Evolutionary conservation across 495 filamentous ascomycete species (phyloP).

Genomic region (Aspergillus mulundensis): DNA sequence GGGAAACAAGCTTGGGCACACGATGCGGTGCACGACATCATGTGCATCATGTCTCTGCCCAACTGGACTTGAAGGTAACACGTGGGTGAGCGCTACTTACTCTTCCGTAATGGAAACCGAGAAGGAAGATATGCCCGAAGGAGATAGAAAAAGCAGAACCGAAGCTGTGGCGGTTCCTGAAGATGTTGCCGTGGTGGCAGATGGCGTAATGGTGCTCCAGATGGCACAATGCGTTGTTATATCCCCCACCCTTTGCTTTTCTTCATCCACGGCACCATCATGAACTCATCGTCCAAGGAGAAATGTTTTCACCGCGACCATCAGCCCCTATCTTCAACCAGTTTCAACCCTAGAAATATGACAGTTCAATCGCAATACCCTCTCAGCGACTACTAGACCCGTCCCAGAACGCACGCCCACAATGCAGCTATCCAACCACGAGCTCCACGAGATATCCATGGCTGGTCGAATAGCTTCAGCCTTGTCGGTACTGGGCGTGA

Average conservation of each 20-base stretch:
- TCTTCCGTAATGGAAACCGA: not conserved
- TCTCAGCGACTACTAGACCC: not conserved
- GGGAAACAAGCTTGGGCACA: too few species aligned
- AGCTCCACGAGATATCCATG: constrained; percentile 28
- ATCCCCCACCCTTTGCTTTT: constrained; percentile 3
- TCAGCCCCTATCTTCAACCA: not conserved
- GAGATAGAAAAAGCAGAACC: not conserved
- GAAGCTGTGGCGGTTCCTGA: not conserved
- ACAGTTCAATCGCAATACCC: not conserved
- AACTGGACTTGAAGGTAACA: too few species aligned
- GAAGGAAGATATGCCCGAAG: not conserved
- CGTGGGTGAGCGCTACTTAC: too few species aligned
- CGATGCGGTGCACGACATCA: too few species aligned
- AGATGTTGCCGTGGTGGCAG: not conserved
- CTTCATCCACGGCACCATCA: not conserved
- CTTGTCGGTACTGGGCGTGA: constrained; percentile 35
- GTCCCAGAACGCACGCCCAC: constrained; percentile 6
- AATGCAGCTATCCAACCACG: constrained; percentile 30
- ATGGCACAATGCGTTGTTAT: not conserved
- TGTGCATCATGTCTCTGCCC: too few species aligned
- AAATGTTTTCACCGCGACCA: not conserved
- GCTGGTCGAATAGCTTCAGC: constrained; percentile 35
- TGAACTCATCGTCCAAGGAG: not conserved
- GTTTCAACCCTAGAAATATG: not conserved
- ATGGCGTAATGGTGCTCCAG: constrained; percentile 6